phyloP scores from a whole-genome alignment of 352 stramenopile genomes.

The Globisporangium alternatum region DNA sequence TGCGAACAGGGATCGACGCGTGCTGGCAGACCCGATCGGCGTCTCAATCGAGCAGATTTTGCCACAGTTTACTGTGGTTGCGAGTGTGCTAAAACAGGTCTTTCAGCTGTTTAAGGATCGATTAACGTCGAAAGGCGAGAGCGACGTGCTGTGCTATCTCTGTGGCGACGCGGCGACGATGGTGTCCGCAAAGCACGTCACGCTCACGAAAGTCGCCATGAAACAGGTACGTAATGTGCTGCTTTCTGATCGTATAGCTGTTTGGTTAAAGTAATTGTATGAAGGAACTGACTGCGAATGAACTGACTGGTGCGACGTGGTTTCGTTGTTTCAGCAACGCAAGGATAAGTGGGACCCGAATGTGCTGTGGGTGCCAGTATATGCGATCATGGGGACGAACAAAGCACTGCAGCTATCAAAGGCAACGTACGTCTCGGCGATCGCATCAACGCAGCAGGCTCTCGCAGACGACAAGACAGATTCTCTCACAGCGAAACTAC shows the following conservation, averaged over 20 bases:
- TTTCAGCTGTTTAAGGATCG: slow-evolving; percentile 26
- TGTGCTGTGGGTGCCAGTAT: slow-evolving; percentile 34
- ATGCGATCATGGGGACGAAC: slow-evolving; percentile 15
- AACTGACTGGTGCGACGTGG: background rate
- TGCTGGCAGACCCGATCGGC: slow-evolving; percentile 34
- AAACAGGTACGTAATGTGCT: slow-evolving; percentile 21
- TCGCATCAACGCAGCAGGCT: slow-evolving; percentile 26
- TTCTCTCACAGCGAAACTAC: slow-evolving; percentile 31
- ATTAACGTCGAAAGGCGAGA: slow-evolving; percentile 13
- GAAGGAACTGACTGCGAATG: slow-evolving; percentile 3
- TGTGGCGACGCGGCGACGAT: slow-evolving; percentile 22
- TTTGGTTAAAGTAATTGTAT: background rate
- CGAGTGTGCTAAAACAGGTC: slow-evolving; percentile 46
- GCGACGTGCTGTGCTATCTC: slow-evolving; percentile 39
- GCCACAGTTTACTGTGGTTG: slow-evolving; percentile 43
- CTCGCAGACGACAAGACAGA: slow-evolving; percentile 40
- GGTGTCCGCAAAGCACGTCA: slow-evolving; percentile 9
- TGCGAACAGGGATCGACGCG: slow-evolving; percentile 53
- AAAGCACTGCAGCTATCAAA: slow-evolving; percentile 17
- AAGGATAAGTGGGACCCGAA: slow-evolving; percentile 18
- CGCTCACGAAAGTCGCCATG: slow-evolving; percentile 21
- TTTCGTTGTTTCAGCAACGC: slow-evolving; percentile 1
- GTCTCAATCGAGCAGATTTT: slow-evolving; percentile 46
- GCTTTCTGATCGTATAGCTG: background rate
- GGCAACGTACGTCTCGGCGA: slow-evolving; percentile 29